A percentile compares a stretch with the other conserved stretches of the same genome.
phyloP scores from a whole-genome alignment of 306 rosid genomes.

The Cyamopsis tetragonoloba region DNA sequence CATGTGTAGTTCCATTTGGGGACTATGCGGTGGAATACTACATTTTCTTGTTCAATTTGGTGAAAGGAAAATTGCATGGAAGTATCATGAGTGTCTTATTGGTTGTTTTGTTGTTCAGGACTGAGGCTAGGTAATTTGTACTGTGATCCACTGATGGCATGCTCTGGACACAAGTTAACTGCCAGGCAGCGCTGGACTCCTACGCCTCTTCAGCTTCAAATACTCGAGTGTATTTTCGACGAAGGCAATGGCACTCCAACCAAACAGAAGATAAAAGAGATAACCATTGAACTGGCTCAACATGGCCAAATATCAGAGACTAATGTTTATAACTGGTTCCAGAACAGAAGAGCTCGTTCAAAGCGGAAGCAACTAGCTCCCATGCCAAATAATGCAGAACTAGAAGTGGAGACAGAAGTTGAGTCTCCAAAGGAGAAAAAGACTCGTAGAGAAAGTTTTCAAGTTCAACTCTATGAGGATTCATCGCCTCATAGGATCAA shows the following conservation, averaged over 20 bases:
- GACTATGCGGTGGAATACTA: neutral
- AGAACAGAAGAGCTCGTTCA: slow-evolving; percentile 80
- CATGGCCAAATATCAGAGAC: slow-evolving; percentile 81
- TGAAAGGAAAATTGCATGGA: neutral
- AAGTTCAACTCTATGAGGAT: slow-evolving; percentile 30
- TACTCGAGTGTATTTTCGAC: slow-evolving; percentile 60
- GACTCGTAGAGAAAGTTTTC: slow-evolving; percentile 31
- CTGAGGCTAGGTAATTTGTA: slow-evolving; percentile 51
- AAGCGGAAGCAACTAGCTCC: slow-evolving; percentile 58
- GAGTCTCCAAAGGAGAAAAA: slow-evolving; percentile 53
- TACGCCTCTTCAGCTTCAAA: slow-evolving; percentile 62
- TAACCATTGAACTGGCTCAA: slow-evolving; percentile 50
- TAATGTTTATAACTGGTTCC: slow-evolving; percentile 86
- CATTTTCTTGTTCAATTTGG: neutral
- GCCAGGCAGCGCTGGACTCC: slow-evolving; percentile 82
- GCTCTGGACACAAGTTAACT: slow-evolving; percentile 59
- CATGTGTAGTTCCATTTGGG: neutral
- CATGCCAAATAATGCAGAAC: slow-evolving; percentile 28
- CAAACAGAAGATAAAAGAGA: slow-evolving; percentile 68
- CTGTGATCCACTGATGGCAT: slow-evolving; percentile 64
- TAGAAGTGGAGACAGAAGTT: slow-evolving; percentile 40
- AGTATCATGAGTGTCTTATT: neutral
- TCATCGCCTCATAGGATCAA: slow-evolving; percentile 30
- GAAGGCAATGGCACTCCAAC: slow-evolving; percentile 72
- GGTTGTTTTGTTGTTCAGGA: slow-evolving; percentile 32